Conservation (phyloP, 805 yeast genomes). For the Saitoella complicata region DNA sequence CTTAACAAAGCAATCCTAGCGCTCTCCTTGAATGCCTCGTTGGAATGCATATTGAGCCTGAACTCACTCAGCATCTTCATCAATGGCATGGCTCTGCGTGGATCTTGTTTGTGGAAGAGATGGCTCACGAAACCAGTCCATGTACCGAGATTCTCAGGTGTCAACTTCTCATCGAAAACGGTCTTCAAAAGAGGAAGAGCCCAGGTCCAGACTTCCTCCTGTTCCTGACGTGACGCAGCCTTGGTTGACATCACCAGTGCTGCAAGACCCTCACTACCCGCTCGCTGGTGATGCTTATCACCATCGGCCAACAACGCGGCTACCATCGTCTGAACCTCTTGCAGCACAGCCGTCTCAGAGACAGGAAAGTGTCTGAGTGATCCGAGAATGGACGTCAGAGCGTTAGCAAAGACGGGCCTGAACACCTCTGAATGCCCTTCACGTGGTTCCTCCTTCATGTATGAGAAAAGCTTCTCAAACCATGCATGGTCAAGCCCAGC, state of each 20-base stretch:
- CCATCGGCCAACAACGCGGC: too few relatives aligned
- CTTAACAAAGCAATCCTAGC: constrained; percentile 42
- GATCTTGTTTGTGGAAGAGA: constrained; percentile 24
- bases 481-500: constrained; percentile 35
- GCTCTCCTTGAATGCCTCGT: constrained; percentile 49
- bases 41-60: constrained; percentile 32
- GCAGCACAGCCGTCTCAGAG: too few relatives aligned
- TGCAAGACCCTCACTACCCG: constrained; percentile 50
- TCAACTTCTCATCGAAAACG: constrained; percentile 40
- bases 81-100: constrained; percentile 45
- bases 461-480: constrained; percentile 35
- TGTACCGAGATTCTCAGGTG: constrained; percentile 54
- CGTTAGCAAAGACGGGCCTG: too few relatives aligned
- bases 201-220: constrained; percentile 7
- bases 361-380: too few relatives aligned
- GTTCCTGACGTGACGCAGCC: constrained; percentile 3
- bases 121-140: constrained; percentile 67
- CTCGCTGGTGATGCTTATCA: constrained; percentile 64
- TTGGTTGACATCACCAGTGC: constrained; percentile 36
- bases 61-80: constrained; percentile 31
- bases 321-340: too few relatives aligned
- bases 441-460: constrained; percentile 41
- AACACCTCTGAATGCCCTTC: constrained; percentile 22
- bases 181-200: constrained; percentile 24
- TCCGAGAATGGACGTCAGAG: too few relatives aligned